phyloP scores from a whole-genome alignment of 2,329 filamentous ascomycete species.

The Lachnellula suecica region DNA sequence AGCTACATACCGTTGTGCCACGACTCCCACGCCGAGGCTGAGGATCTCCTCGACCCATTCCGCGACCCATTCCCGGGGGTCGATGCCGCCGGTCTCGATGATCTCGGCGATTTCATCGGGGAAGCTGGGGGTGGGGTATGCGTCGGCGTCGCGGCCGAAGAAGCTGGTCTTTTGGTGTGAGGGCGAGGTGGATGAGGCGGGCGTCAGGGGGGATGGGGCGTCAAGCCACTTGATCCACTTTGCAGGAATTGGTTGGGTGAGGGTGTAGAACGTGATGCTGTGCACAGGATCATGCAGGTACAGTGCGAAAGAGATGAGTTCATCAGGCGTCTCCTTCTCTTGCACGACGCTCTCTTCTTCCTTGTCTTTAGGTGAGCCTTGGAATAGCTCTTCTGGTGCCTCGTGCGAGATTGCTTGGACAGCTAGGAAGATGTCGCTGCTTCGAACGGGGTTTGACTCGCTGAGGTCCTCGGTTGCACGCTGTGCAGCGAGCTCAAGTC shows the following conservation, averaged over 20 bases:
- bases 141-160: slow-evolving; percentile 46
- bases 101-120: slow-evolving; percentile 88
- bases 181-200: slow-evolving; percentile 37
- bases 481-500: slow-evolving; percentile 76
- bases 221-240: slow-evolving; percentile 94
- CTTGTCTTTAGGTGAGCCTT: slow-evolving; percentile 56
- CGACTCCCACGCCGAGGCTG: slow-evolving; percentile 73
- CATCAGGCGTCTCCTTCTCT: slow-evolving; percentile 51
- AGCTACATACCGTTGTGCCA: slow-evolving; percentile 94
- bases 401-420: slow-evolving; percentile 80
- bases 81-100: slow-evolving; percentile 71
- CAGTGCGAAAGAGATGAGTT: slow-evolving; percentile 71
- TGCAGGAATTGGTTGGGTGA: slow-evolving; percentile 80
- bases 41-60: slow-evolving; percentile 95
- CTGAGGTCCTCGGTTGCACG: slow-evolving; percentile 76
- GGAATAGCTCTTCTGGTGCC: slow-evolving; percentile 66
- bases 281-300: slow-evolving; percentile 88
- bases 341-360: slow-evolving; percentile 52
- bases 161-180: slow-evolving; percentile 27
- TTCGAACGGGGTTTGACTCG: slow-evolving; percentile 86
- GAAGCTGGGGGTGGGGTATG: slow-evolving; percentile 46
- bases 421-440: slow-evolving; percentile 92
- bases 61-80: slow-evolving; percentile 94
- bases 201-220: slow-evolving; percentile 59
- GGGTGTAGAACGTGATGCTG: slow-evolving; percentile 78